Evolutionary conservation across 495 filamentous ascomycete species (phyloP).

Genomic region (Tetracladium marchalianum): DNA sequence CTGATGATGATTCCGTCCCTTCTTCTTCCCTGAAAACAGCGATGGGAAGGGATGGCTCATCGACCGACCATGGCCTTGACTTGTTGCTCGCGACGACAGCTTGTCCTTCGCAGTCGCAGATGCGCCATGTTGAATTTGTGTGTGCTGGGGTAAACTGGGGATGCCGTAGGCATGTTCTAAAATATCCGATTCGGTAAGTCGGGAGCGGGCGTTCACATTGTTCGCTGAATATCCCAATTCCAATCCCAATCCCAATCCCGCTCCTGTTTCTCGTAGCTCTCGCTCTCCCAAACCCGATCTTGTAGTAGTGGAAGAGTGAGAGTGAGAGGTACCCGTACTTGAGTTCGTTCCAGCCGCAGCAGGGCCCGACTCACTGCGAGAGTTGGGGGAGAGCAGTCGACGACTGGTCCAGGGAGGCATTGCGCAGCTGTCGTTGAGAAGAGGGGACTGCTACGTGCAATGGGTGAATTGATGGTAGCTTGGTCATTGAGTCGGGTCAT

Average conservation of each 20-base stretch:
- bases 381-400: conserved; percentile 14
- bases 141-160: conserved; percentile 14
- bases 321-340: too few relatives aligned
- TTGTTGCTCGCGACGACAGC: too few relatives aligned
- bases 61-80: conserved; percentile 48
- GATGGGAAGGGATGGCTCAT: conserved; percentile 70
- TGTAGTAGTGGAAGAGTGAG: too few relatives aligned
- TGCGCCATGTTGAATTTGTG: conserved; percentile 10
- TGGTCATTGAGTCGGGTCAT: conserved; percentile 11
- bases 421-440: conserved; percentile 5
- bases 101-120: neutral
- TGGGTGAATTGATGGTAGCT: neutral
- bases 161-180: conserved; percentile 23
- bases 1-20: too few relatives aligned
- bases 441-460: conserved; percentile 1
- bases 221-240: too few relatives aligned
- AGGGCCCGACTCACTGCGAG: conserved; percentile 5
- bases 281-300: too few relatives aligned
- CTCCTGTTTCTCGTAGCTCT: too few relatives aligned
- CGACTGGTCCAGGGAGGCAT: conserved; percentile 20
- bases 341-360: neutral
- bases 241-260: too few relatives aligned
- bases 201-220: neutral
- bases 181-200: conserved; percentile 14
- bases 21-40: conserved; percentile 48